Evolutionary conservation across 805 yeast species (phyloP).

Genomic region (Babjeviella inositovora): DNA sequence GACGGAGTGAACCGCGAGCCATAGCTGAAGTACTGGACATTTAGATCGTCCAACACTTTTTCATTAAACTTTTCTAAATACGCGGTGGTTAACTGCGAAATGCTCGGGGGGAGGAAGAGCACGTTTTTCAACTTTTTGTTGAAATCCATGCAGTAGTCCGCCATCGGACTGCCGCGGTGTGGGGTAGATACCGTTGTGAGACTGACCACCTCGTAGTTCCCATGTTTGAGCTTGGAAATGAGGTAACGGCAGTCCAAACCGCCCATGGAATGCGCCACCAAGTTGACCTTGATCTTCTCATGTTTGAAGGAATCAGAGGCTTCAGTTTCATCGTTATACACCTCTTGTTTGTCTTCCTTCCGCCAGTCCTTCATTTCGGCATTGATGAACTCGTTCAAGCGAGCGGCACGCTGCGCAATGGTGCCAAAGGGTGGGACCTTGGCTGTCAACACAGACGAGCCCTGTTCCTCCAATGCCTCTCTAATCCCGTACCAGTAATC

Average conservation of each 20-base stretch:
- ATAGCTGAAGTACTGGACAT: conserved; percentile 64
- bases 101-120: conserved; percentile 19
- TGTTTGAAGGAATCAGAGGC: conserved; percentile 3
- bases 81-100: conserved; percentile 51
- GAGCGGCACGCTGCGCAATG: conserved; percentile 50
- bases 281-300: conserved; percentile 36
- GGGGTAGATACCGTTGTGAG: conserved; percentile 83
- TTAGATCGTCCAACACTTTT: conserved; percentile 32
- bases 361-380: conserved; percentile 2
- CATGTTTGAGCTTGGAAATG: conserved; percentile 34
- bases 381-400: conserved; percentile 33
- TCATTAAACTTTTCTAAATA: conserved; percentile 37
- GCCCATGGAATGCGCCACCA: conserved; percentile 90
- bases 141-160: conserved; percentile 41
- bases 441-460: conserved; percentile 56
- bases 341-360: conserved; percentile 2
- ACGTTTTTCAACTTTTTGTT: conserved; percentile 6
- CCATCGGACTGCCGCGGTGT: conserved; percentile 74
- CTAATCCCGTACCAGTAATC: conserved; percentile 79
- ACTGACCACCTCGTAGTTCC: conserved; percentile 44
- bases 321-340: conserved; percentile 6
- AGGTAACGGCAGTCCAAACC: conserved; percentile 76
- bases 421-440: conserved; percentile 74
- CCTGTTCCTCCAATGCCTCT: conserved; percentile 38
- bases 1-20: conserved; percentile 62